Conservation (phyloP, 805 yeast species). For the Alloascoidea hylecoeti region DNA sequence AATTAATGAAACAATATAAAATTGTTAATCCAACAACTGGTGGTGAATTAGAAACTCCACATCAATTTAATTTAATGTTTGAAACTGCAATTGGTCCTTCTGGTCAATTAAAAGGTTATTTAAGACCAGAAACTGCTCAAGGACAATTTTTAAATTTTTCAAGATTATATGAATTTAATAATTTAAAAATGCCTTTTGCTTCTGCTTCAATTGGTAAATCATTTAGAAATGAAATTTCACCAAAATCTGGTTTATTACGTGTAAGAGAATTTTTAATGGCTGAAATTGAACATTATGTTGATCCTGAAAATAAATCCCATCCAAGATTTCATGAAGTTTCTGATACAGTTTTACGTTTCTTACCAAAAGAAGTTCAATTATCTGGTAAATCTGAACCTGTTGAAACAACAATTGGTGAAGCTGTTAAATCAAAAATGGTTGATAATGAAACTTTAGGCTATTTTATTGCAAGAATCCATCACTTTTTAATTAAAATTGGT, state of each 20-base stretch:
- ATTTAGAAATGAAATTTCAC: conserved; percentile 97
- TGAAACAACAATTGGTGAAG: conserved; percentile 72
- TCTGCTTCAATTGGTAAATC: conserved; percentile 98
- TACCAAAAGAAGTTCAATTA: conserved; percentile 81
- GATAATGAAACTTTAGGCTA: conserved; percentile 97
- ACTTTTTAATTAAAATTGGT: conserved; percentile 79
- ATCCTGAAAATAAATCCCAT: conserved; percentile 80
- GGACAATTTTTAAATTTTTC: conserved; percentile 95
- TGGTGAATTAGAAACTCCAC: conserved; percentile 77
- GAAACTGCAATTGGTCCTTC: conserved; percentile 99
- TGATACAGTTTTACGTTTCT: conserved; percentile 58
- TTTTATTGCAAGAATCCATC: conserved; percentile 86
- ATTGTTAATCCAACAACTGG: conserved; percentile 90
- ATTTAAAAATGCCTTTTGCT: conserved; percentile 97
- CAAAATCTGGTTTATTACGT: conserved; percentile 93
- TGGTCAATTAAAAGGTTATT: conserved; percentile 86
- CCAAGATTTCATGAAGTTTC: conserved; percentile 64
- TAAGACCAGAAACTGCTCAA: conserved; percentile 99
- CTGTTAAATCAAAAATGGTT: conserved; percentile 76
- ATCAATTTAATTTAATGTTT: conserved; percentile 95
- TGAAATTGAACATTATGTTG: conserved; percentile 97
- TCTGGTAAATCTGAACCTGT: conserved; percentile 62
- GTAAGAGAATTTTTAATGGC: conserved; percentile 99
- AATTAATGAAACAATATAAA: conserved; percentile 65
- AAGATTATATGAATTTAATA: conserved; percentile 88